Conservation (phyloP, 176 grass and related monocot genomes). For the Avena sativa region DNA sequence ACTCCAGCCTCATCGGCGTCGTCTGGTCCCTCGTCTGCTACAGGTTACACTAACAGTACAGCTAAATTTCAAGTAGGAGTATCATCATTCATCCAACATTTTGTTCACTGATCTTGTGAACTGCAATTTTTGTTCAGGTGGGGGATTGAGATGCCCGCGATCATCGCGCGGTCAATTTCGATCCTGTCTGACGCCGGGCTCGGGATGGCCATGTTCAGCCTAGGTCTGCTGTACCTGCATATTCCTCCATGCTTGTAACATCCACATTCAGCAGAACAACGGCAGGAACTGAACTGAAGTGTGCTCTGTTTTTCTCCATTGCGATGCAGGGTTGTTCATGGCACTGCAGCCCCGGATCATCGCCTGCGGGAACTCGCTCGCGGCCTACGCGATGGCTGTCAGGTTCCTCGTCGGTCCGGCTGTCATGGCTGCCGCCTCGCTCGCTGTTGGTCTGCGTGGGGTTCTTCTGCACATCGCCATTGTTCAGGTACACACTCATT, state of each 20-base stretch:
- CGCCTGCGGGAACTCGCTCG: slow-evolving; percentile 76
- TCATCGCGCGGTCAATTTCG: slow-evolving; percentile 76
- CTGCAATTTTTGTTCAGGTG: slow-evolving; percentile 44
- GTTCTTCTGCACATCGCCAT: slow-evolving; percentile 86
- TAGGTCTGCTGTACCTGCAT: slow-evolving; percentile 49
- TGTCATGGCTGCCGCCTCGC: slow-evolving; percentile 65
- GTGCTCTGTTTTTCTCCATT: neutral
- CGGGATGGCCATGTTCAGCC: slow-evolving; percentile 98
- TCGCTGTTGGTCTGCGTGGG: slow-evolving; percentile 67
- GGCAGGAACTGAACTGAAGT: neutral
- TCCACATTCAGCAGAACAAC: neutral
- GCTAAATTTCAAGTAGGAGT: too few relatives aligned
- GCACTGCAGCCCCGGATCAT: slow-evolving; percentile 88
- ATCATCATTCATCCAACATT: neutral
- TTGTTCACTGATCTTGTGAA: neutral
- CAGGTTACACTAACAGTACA: slow-evolving; percentile 50
- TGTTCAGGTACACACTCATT: slow-evolving; percentile 56
- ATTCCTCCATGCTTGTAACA: neutral
- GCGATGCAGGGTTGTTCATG: slow-evolving; percentile 84
- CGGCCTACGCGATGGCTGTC: slow-evolving; percentile 74
- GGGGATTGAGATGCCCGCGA: slow-evolving; percentile 88
- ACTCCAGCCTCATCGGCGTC: slow-evolving; percentile 87
- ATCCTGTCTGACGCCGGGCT: slow-evolving; percentile 90
- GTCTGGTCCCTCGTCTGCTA: slow-evolving; percentile 90
- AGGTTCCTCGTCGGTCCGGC: slow-evolving; percentile 79